These are phyloP conservation scores for Beta corolliflora DNA, from an alignment of 179 eudicot genomes.

Conservation along the genomic window DNA sequence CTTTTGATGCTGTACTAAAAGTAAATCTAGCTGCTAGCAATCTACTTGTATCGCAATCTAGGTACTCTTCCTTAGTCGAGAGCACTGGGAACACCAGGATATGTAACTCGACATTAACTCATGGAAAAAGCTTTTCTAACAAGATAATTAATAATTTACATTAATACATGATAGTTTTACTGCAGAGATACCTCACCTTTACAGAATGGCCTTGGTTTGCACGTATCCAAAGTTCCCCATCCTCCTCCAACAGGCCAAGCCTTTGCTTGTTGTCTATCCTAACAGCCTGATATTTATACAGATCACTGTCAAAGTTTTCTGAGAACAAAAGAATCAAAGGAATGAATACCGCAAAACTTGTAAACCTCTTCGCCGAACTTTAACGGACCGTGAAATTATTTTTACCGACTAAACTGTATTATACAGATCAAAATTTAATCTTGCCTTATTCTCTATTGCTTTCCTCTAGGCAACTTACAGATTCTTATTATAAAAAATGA, in stretches of 20 bases:
- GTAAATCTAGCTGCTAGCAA: background rate
- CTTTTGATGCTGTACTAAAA: background rate
- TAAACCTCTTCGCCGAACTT: no score
- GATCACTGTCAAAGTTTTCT: background rate
- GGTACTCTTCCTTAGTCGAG: background rate
- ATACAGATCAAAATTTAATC: no score
- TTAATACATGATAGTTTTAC: background rate
- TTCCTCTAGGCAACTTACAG: no score
- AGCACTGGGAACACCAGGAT: background rate
- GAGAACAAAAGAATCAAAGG: background rate
- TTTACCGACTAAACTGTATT: no score
- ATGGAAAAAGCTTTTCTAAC: background rate
- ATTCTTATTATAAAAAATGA: no score
- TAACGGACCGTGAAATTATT: no score
- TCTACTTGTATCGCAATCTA: background rate
- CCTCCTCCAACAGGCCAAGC: slow-evolving; percentile 79
- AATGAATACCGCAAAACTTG: background rate
- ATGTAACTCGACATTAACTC: background rate
- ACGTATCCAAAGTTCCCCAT: slow-evolving; percentile 84
- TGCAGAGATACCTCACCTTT: slow-evolving; percentile 38
- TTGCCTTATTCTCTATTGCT: no score
- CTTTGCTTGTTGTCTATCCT: slow-evolving; percentile 91
- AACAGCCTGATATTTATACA: slow-evolving; percentile 59
- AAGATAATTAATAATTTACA: background rate
- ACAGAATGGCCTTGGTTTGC: slow-evolving; percentile 97